Evolutionary conservation across 2,329 filamentous ascomycete species (phyloP), one percentile per base, ranked within the genome.

Genomic region (Clarireedia homoeocarpa): DNA sequence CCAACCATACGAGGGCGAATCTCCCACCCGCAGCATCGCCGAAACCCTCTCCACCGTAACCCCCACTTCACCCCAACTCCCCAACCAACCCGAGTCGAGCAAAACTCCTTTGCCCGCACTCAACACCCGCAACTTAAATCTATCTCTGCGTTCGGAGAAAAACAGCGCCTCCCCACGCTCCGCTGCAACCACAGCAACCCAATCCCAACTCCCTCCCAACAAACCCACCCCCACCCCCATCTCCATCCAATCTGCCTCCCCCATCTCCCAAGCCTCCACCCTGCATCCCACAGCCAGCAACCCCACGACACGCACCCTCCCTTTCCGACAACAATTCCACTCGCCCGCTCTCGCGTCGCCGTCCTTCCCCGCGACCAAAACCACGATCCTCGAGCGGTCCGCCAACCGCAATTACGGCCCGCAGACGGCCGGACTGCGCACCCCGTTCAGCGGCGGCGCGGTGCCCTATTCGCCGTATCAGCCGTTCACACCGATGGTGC

Each of bases 401-500:
- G 81, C 81, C 3, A 14, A 42, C 6, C 39, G 45, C 15, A 83
- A 84, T 20, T 3, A 20, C 0, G 71, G 72, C 20, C 62, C 63
- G 4, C 49, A 58, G 15, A 77, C 76, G 0, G 81, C 79, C 0
- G 82, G 52, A 15, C 74, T 82, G 24, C 80, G 79, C 47, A 86
- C 83, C 2, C 88, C 86, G 0, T 80, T 75, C 68, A 83, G 79
- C 1, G 82, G 80, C 4, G 77, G 75, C 23, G 77, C 82, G 1
- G 79, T 84, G 23, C 88, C 88, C 1, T 91, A 91, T 70, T 83
- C 81, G 55, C 86, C 88, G 0, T 92, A 91, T 63, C 88, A 91
- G 74, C 88, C 88, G 0, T 88, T 85, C 67, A 87, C 85, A 6
- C 86, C 88, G 1, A 76, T 88, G 48, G 79, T 90, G 51, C 88